Conservation (phyloP, 1,139 yeast species). For the Lodderomyces orthopsilosis region DNA sequence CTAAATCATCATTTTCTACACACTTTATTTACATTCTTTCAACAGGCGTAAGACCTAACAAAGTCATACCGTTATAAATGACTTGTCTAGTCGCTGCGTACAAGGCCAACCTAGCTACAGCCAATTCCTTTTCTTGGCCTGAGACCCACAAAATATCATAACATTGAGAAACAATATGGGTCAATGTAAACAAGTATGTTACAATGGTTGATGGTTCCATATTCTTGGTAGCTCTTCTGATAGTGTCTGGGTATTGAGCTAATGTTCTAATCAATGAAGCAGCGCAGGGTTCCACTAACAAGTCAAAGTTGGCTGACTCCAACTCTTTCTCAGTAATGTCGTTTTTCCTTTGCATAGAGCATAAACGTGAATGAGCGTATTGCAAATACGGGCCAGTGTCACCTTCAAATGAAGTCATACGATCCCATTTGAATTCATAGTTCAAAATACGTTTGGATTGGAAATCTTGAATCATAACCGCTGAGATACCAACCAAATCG, state of each 20-base stretch:
- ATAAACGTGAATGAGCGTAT: slow-evolving; percentile 96
- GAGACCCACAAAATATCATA: slow-evolving; percentile 97
- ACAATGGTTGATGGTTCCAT: slow-evolving; percentile 94
- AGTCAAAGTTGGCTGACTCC: slow-evolving; percentile 60
- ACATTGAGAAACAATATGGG: slow-evolving; percentile 93
- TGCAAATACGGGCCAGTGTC: slow-evolving; percentile 99
- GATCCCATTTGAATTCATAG: slow-evolving; percentile 96
- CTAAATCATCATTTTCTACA: too few species aligned
- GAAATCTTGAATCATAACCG: slow-evolving; percentile 99
- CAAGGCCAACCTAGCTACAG: slow-evolving; percentile 89
- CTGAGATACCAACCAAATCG: slow-evolving; percentile 93
- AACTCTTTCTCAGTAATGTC: slow-evolving; percentile 46
- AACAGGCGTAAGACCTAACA: slow-evolving; percentile 94
- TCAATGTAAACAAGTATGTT: slow-evolving; percentile 85
- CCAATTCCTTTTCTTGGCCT: slow-evolving; percentile 87
- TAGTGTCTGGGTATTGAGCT: slow-evolving; percentile 89
- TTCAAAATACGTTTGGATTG: slow-evolving; percentile 95
- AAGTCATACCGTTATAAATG: slow-evolving; percentile 83
- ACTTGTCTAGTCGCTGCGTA: slow-evolving; percentile 91
- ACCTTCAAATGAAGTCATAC: slow-evolving; percentile 98
- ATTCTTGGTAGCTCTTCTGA: slow-evolving; percentile 79
- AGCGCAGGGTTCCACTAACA: slow-evolving; percentile 78
- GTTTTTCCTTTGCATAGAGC: slow-evolving; percentile 91
- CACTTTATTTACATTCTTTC: slow-evolving; percentile 89
- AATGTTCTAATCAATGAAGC: slow-evolving; percentile 69